phyloP scores from a whole-genome alignment of 192 early-diverging fungal species.

The Rhizophagus clarus region DNA sequence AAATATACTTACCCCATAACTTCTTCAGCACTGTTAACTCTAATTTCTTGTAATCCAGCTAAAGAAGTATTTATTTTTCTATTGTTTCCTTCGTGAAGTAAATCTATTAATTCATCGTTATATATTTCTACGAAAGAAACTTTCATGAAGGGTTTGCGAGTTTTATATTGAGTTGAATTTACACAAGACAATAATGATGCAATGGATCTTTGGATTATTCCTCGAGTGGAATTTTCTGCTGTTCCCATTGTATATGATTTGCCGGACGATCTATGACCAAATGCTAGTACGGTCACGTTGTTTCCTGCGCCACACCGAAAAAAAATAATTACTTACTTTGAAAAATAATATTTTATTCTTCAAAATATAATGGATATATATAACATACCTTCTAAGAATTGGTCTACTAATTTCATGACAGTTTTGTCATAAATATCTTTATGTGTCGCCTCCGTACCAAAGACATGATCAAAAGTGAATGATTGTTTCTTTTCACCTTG shows the following conservation, averaged over 20 bases:
- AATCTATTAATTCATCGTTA: slow-evolving; percentile 93
- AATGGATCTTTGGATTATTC: slow-evolving; percentile 79
- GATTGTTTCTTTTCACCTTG: slow-evolving; percentile 29
- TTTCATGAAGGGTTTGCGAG: slow-evolving; percentile 47
- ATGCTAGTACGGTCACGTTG: slow-evolving; percentile 92
- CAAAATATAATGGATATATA: neutral
- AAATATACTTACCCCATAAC: slow-evolving; percentile 62
- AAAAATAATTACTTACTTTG: no score
- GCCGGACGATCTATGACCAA: slow-evolving; percentile 90
- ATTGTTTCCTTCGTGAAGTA: slow-evolving; percentile 68
- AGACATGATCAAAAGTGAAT: slow-evolving; percentile 71
- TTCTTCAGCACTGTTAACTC: slow-evolving; percentile 68
- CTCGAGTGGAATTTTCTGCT: slow-evolving; percentile 42
- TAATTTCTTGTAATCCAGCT: slow-evolving; percentile 78
- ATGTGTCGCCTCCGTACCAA: slow-evolving; percentile 61
- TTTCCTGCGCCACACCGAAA: slow-evolving; percentile 57
- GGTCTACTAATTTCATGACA: slow-evolving; percentile 47
- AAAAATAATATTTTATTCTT: neutral
- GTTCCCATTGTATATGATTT: slow-evolving; percentile 98
- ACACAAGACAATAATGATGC: slow-evolving; percentile 56
- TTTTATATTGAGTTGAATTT: slow-evolving; percentile 37
- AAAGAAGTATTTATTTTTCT: slow-evolving; percentile 81
- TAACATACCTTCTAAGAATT: slow-evolving; percentile 49
- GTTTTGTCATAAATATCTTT: slow-evolving; percentile 56
- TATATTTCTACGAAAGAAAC: slow-evolving; percentile 96